Evolutionary conservation across 108 stramenopile genomes (phyloP).

Genomic region (Conticribra guillardii): DNA sequence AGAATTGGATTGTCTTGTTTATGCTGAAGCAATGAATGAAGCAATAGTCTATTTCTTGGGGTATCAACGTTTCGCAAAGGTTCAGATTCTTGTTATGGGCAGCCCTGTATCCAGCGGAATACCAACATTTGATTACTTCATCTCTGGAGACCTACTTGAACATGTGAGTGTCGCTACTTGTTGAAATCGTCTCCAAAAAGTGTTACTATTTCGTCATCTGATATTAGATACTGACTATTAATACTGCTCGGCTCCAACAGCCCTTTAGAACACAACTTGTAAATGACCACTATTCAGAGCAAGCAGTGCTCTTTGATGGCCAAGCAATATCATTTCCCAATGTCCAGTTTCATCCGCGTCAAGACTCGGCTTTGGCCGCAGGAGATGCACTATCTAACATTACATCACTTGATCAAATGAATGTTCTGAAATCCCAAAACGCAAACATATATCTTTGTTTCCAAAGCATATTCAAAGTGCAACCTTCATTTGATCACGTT

Average conservation of each 20-base stretch:
- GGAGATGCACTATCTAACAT: slow-evolving; percentile 31
- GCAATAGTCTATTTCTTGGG: slow-evolving; percentile 43
- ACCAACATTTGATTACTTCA: slow-evolving; percentile 45
- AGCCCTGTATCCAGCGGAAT: slow-evolving; percentile 36
- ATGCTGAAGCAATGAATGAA: slow-evolving; percentile 42
- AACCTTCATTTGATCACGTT: slow-evolving; percentile 65
- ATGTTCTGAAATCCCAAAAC: slow-evolving; percentile 17
- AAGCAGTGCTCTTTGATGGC: slow-evolving; percentile 68
- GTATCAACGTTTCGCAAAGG: slow-evolving; percentile 37
- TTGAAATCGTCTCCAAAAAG: too few relatives aligned
- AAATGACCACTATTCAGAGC: slow-evolving; percentile 63
- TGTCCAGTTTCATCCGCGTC: slow-evolving; percentile 17
- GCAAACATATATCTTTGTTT: slow-evolving; percentile 53
- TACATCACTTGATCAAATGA: slow-evolving; percentile 19
- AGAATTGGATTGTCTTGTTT: slow-evolving; percentile 46
- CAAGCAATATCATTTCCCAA: slow-evolving; percentile 47
- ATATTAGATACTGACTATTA: too few relatives aligned
- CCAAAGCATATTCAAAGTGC: slow-evolving; percentile 75
- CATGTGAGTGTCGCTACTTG: too few relatives aligned
- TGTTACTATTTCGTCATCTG: too few relatives aligned
- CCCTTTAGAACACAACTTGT: slow-evolving; percentile 33
- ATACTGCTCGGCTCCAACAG: too few relatives aligned
- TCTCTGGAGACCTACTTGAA: slow-evolving; percentile 45
- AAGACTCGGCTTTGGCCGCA: slow-evolving; percentile 27
- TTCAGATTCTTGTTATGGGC: slow-evolving; percentile 52